phyloP scores from a whole-genome alignment of 192 early-diverging fungal genomes.

The Glomus cerebriforme region DNA sequence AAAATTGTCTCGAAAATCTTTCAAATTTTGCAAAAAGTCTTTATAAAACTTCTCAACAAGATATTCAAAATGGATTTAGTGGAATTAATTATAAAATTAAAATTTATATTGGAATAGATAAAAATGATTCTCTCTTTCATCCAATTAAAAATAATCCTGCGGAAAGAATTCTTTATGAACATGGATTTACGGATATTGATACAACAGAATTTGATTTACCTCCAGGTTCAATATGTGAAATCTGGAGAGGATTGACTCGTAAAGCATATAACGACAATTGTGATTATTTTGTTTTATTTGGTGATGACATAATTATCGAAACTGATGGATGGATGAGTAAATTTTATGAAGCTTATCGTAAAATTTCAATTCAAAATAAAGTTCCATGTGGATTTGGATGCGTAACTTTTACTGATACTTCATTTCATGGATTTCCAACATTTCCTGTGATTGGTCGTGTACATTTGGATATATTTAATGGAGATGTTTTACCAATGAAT shows the following conservation, averaged over 20 bases:
- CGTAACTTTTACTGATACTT: not conserved
- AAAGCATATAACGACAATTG: constrained; percentile 4
- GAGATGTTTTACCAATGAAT: not conserved
- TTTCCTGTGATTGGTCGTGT: constrained; percentile 4
- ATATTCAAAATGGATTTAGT: not conserved
- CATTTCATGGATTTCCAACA: constrained; percentile 22
- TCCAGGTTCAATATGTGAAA: constrained; percentile 6
- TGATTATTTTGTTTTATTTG: constrained; percentile 22
- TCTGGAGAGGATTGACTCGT: constrained; percentile 4
- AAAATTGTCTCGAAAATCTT: not conserved
- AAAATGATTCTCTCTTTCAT: not conserved
- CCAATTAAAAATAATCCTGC: not conserved
- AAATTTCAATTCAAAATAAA: constrained; percentile 9
- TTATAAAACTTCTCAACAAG: not conserved
- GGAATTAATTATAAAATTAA: not conserved
- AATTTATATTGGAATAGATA: not conserved
- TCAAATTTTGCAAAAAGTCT: not conserved
- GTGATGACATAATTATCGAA: constrained; percentile 14
- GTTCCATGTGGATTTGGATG: constrained; percentile 20
- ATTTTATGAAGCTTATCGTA: not conserved
- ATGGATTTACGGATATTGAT: not conserved
- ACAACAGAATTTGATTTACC: not conserved
- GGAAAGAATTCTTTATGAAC: not conserved
- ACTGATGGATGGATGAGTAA: not conserved
- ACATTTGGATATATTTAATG: constrained; percentile 20